phyloP scores from a whole-genome alignment of 2,329 filamentous ascomycete species.

The Bipolaris cookei region DNA sequence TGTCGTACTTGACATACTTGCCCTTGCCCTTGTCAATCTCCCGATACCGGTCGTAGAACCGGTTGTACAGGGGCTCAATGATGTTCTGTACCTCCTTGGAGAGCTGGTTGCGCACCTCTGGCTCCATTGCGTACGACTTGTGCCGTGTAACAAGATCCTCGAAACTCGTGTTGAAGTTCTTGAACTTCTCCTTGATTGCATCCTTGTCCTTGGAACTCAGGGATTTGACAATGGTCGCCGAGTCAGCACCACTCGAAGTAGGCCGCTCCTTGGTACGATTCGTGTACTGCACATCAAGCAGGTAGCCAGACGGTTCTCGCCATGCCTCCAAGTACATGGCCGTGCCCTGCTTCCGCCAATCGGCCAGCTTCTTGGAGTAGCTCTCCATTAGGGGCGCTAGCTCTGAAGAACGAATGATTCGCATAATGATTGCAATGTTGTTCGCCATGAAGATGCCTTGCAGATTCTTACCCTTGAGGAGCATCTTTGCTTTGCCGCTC shows the following conservation, averaged over 20 bases:
- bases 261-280: conserved; percentile 72
- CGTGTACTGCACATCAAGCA: conserved; percentile 91
- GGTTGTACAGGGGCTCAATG: conserved; percentile 90
- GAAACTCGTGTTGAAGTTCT: conserved; percentile 86
- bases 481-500: conserved; percentile 72
- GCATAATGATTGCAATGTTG: conserved; percentile 81
- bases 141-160: conserved; percentile 86
- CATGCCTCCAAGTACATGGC: conserved; percentile 83
- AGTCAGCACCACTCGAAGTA: conserved; percentile 70
- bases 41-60: conserved; percentile 97
- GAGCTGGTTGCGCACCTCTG: conserved; percentile 81
- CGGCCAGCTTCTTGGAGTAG: conserved; percentile 72
- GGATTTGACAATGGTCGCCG: conserved; percentile 80
- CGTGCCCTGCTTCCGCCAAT: conserved; percentile 86
- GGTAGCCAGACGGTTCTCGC: conserved; percentile 82
- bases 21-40: conserved; percentile 97
- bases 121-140: conserved; percentile 86
- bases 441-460: conserved; percentile 93
- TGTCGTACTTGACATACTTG: conserved; percentile 98
- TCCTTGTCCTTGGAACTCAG: conserved; percentile 92
- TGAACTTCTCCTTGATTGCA: conserved; percentile 94
- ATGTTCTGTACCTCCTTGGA: conserved; percentile 86
- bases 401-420: conserved; percentile 82
- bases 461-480: conserved; percentile 76
- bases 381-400: conserved; percentile 71